phyloP scores from a whole-genome alignment of 148 eudicot species.

The Rhododendron molle region DNA sequence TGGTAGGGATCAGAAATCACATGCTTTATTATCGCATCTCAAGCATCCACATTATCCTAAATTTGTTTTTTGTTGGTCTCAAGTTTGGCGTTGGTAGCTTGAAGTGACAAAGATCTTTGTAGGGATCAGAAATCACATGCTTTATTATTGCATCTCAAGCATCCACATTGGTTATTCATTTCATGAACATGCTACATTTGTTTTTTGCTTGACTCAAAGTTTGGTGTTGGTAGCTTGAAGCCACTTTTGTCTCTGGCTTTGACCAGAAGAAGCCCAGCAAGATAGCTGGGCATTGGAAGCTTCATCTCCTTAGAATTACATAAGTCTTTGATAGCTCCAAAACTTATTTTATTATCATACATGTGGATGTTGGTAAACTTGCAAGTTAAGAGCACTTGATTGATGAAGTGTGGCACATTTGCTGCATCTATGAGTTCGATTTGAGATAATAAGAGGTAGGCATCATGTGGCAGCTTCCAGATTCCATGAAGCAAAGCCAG shows the following conservation, averaged over 20 bases:
- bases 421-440: neutral
- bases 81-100: neutral
- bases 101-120: neutral
- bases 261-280: neutral
- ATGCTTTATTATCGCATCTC: neutral
- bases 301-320: neutral
- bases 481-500: conserved; percentile 99
- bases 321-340: neutral
- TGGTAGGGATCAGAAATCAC: neutral
- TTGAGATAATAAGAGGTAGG: conserved; percentile 7
- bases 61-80: neutral
- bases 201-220: neutral
- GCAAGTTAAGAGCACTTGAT: neutral
- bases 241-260: neutral
- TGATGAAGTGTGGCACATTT: neutral
- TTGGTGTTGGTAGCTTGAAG: neutral
- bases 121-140: neutral
- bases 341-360: neutral
- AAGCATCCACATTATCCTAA: neutral
- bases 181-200: neutral
- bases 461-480: conserved; percentile 81
- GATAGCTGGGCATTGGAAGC: neutral
- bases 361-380: neutral
- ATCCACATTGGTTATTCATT: neutral
- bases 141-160: neutral